Evolutionary conservation across 2,329 filamentous ascomycete species (phyloP), one percentile per base, ranked within the genome.

Genomic region (Diaporthe amygdali): DNA sequence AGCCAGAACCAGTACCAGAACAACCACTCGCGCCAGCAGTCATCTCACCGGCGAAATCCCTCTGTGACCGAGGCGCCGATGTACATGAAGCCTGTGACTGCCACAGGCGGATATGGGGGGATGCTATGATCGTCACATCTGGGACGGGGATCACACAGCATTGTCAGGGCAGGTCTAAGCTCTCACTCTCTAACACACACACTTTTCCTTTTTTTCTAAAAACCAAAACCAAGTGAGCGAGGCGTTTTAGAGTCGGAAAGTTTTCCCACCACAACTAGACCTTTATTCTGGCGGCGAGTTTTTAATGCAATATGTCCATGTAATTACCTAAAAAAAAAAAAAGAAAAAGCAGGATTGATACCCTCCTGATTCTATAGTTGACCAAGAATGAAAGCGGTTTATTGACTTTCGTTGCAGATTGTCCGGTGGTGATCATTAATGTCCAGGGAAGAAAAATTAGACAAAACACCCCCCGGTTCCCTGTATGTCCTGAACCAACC

Each of bases 221-320:
- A 14, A 14, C 14, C 8, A 5, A 27, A 25, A 63, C 9, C 20
- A 22, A 63, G 59, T 41, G 59, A 64, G 59, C 59, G 59, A 64
- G 59, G 59, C 59, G 59, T 64, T 64, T 64, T 49, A 64, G 59
- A 64, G 59, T 64, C 30, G 59, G 32, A 17, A 37, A 34, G 22
- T 20, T 46, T 46, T 44, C 41, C 56, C 22, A 22, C 41, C 30
- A 39, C 14, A 47, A 49, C 30, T 64, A 64, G 59, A 49, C 22
- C n/a, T 27, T 34, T n/a, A n/a, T n/a, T 30, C 22, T 32, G 59
- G 41, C 59, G 59, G 47, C 15, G 44, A 37, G 17, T 20, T 20
- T 4, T 49, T 44, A n/a, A n/a, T n/a, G n/a, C n/a, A n/a, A 49
- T 49, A 49, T 37, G 25, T n/a, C 30, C 44, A 49, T 64, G 59